Evolutionary conservation across 805 yeast genomes (phyloP).

Genomic region (Limtongia smithiae): DNA sequence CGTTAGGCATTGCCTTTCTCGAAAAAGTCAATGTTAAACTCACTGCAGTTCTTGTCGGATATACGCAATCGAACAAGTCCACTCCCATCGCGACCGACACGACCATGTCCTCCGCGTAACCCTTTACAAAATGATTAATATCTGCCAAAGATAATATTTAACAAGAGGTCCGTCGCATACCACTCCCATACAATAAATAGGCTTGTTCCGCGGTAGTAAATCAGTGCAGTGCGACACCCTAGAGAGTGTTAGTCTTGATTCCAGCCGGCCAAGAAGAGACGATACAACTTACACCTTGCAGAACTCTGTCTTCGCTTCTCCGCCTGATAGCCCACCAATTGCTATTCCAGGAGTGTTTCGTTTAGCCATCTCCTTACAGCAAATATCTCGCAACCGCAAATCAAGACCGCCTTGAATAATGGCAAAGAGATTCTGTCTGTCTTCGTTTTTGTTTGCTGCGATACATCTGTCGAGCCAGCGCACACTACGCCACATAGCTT

Average conservation of each 20-base stretch:
- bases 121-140: slow-evolving; percentile 25
- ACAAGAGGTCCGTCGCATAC: not conserved
- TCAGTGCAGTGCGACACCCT: slow-evolving; percentile 42
- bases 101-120: slow-evolving; percentile 47
- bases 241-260: not conserved
- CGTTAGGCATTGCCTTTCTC: not conserved
- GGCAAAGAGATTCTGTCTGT: slow-evolving; percentile 43
- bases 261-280: too few species aligned
- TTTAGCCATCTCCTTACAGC: slow-evolving; percentile 44
- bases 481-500: slow-evolving; percentile 45
- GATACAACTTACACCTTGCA: slow-evolving; percentile 36
- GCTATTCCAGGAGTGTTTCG: slow-evolving; percentile 48
- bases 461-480: slow-evolving; percentile 47
- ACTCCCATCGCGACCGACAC: slow-evolving; percentile 48
- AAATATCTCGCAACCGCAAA: slow-evolving; percentile 38
- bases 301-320: slow-evolving; percentile 43
- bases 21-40: not conserved
- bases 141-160: not conserved
- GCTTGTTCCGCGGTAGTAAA: slow-evolving; percentile 42
- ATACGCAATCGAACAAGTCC: slow-evolving; percentile 47
- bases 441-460: slow-evolving; percentile 44
- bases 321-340: slow-evolving; percentile 48
- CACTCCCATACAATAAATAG: slow-evolving; percentile 48
- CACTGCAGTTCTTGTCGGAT: slow-evolving; percentile 44
- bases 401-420: slow-evolving; percentile 49